Conservation (phyloP, 306 rosid species). For the Cajanus cajan region DNA sequence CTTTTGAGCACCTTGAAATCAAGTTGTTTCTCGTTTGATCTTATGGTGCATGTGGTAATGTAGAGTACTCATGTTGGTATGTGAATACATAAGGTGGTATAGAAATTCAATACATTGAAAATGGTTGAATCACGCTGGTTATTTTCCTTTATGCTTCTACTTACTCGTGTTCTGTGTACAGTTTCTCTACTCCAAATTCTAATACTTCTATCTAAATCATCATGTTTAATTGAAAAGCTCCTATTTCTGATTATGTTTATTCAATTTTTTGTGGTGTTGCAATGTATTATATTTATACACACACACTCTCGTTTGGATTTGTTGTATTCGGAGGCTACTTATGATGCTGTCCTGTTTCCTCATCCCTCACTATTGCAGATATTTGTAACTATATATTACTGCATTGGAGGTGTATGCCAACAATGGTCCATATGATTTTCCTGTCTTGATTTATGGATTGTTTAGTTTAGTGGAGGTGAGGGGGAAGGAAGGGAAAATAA, state of each 20-base stretch:
- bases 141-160: conserved; percentile 14
- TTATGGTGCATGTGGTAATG: conserved; percentile 66
- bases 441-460: not conserved
- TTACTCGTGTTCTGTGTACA: not conserved
- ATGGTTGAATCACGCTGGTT: conserved; percentile 37
- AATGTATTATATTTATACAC: not conserved
- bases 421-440: conserved; percentile 1
- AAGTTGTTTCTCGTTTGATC: conserved; percentile 57
- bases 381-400: not conserved
- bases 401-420: not conserved
- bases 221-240: not conserved
- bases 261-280: not conserved
- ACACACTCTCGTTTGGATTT: not conserved
- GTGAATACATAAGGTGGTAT: conserved; percentile 94
- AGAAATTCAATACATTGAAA: conserved; percentile 76
- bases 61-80: conserved; percentile 66
- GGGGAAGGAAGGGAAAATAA: not conserved
- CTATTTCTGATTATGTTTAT: not conserved
- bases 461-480: not conserved
- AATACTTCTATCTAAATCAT: not conserved
- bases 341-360: not conserved
- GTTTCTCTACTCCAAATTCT: conserved; percentile 17
- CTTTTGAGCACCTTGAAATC: conserved; percentile 51
- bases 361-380: not conserved
- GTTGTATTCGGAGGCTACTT: not conserved